A percentile compares a stretch with the other conserved stretches of the same genome.
Conservation (phyloP, 176 grass and related monocot genomes). For the Phyllostachys edulis region DNA sequence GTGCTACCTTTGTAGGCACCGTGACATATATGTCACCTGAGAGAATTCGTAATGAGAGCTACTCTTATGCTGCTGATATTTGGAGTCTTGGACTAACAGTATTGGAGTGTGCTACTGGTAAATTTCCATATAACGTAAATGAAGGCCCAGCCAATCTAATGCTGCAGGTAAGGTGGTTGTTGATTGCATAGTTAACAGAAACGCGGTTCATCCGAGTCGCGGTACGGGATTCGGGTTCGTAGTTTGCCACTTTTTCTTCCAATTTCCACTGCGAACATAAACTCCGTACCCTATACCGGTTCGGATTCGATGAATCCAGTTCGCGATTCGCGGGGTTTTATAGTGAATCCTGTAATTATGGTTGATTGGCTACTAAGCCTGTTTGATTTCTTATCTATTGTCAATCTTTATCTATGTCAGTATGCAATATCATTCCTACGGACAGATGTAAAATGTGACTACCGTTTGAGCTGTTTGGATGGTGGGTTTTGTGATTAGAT, state of each 20-base stretch:
- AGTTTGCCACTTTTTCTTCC: too few species aligned
- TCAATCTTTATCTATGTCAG: neutral
- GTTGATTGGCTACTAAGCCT: neutral
- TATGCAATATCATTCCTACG: neutral
- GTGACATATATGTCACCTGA: constrained; percentile 99
- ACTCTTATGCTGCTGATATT: constrained; percentile 95
- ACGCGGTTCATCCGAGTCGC: too few species aligned
- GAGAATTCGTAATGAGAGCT: constrained; percentile 92
- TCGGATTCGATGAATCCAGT: too few species aligned
- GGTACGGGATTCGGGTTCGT: too few species aligned
- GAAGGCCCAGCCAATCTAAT: constrained; percentile 90
- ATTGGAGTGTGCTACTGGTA: constrained; percentile 93
- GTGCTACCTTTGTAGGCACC: constrained; percentile 97
- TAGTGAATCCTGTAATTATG: too few species aligned
- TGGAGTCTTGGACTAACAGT: constrained; percentile 92
- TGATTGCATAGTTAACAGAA: neutral
- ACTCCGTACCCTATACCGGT: too few species aligned
- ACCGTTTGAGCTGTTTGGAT: neutral
- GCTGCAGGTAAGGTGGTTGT: constrained; percentile 65
- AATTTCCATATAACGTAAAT: constrained; percentile 92
- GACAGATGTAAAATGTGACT: neutral
- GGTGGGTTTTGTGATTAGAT: too few species aligned
- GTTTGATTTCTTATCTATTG: neutral
- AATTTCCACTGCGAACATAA: too few species aligned
- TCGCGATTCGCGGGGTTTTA: too few species aligned